Conservation (phyloP, 2,329 filamentous ascomycete genomes). For the Fusarium tricinctum region DNA sequence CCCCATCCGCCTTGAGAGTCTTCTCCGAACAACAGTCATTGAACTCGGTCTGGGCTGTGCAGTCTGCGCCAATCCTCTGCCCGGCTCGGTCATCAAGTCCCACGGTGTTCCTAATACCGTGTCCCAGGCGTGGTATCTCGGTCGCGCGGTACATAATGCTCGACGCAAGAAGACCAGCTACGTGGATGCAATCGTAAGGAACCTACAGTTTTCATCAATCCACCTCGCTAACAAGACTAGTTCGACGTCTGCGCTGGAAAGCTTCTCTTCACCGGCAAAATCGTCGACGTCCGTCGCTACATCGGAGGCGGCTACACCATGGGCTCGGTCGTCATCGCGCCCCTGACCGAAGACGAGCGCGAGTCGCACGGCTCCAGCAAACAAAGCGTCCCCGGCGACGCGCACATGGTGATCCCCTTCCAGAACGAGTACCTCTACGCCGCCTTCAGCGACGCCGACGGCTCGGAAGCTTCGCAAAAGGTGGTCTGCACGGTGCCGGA, state of each 20-base stretch:
- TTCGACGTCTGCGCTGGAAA: constrained; percentile 53
- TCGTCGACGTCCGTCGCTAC: constrained; percentile 57
- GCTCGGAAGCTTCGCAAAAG: constrained; percentile 49
- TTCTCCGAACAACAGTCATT: constrained; percentile 55
- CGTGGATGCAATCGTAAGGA: constrained; percentile 46
- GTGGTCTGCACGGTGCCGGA: constrained; percentile 56
- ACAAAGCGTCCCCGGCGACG: constrained; percentile 38
- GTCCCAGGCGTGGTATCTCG: constrained; percentile 68
- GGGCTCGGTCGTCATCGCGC: constrained; percentile 55
- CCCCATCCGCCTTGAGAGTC: constrained; percentile 53
- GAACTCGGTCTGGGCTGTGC: constrained; percentile 58
- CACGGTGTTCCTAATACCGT: constrained; percentile 60
- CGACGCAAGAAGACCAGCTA: constrained; percentile 46
- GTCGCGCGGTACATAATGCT: constrained; percentile 59
- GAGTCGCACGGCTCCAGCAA: constrained; percentile 38
- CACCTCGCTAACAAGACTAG: constrained; percentile 4
- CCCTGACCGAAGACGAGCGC: constrained; percentile 52
- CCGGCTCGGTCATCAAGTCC: constrained; percentile 53
- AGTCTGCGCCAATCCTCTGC: constrained; percentile 54
- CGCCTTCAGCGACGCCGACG: constrained; percentile 51
- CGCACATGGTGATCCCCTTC: constrained; percentile 57
- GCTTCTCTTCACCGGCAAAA: constrained; percentile 58
- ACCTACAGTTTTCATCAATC: accelerated
- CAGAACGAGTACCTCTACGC: constrained; percentile 60
- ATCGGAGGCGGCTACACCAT: constrained; percentile 59